Conservation (phyloP, 768 basidiomycete genomes). For the Kwoniella dendrophila region DNA sequence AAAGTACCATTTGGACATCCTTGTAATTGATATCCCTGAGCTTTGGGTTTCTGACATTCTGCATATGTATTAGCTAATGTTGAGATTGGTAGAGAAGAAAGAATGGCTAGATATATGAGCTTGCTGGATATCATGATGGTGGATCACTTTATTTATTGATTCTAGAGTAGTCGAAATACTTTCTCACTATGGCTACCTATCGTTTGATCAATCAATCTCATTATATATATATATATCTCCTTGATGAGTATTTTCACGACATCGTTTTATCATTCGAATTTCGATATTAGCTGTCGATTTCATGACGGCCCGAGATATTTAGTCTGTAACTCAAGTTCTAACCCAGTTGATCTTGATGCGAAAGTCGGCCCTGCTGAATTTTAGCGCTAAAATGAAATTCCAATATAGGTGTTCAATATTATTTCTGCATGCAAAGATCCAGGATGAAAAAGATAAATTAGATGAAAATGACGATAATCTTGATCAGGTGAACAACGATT, state of each 20-base stretch:
- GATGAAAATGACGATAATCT: too few relatives aligned
- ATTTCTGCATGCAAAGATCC: not conserved
- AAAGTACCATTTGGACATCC: constrained; percentile 67
- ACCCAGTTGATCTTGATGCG: not conserved
- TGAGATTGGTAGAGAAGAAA: not conserved
- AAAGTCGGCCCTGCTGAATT: constrained; percentile 1
- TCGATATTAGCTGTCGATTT: not conserved
- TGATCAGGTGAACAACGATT: not conserved
- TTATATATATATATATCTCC: too few relatives aligned
- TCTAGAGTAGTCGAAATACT: too few relatives aligned
- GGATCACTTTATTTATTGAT: too few relatives aligned
- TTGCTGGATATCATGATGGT: not conserved
- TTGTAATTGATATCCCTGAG: constrained; percentile 54
- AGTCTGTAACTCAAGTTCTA: not conserved
- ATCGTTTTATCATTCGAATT: too few relatives aligned
- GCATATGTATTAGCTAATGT: constrained; percentile 1
- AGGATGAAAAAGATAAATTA: not conserved
- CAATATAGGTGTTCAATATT: too few relatives aligned
- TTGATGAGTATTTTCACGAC: too few relatives aligned
- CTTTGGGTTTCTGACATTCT: constrained; percentile 22
- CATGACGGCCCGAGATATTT: not conserved
- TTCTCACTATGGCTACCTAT: too few relatives aligned
- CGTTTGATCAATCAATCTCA: too few relatives aligned
- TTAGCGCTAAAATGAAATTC: not conserved
- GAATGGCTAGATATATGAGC: not conserved